Evolutionary conservation across 768 basidiomycete species (phyloP).

Genomic region (Kwoniella shandongensis): DNA sequence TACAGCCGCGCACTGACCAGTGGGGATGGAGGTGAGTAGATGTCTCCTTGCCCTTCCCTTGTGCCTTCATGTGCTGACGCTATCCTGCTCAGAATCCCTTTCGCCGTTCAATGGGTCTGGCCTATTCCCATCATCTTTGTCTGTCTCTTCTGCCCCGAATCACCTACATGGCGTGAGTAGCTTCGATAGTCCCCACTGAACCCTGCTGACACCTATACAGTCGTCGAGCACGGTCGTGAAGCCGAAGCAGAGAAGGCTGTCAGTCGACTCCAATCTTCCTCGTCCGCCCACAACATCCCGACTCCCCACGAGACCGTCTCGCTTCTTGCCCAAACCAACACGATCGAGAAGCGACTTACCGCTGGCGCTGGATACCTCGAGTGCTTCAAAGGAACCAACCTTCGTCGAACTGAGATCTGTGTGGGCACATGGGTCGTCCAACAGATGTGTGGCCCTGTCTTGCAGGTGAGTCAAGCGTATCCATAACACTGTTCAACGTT

Average conservation of each 20-base stretch:
- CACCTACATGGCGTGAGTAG: constrained; percentile 33
- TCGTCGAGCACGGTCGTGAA: constrained; percentile 28
- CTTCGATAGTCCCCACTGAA: too few species aligned
- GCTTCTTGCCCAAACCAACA: constrained; percentile 42
- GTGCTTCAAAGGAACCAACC: constrained; percentile 39
- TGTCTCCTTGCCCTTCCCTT: neutral
- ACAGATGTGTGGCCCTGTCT: constrained; percentile 21
- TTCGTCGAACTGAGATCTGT: constrained; percentile 45
- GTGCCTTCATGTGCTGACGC: constrained; percentile 8
- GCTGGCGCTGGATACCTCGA: constrained; percentile 33
- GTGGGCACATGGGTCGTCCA: constrained; percentile 25
- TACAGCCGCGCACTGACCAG: constrained; percentile 6
- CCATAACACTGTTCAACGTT: neutral
- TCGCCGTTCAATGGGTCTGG: constrained; percentile 45
- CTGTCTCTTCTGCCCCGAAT: constrained; percentile 35
- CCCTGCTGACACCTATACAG: too few species aligned
- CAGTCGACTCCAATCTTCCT: constrained; percentile 4
- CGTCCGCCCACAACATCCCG: neutral
- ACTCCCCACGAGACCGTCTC: constrained; percentile 11
- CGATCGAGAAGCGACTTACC: constrained; percentile 31
- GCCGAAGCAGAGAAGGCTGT: constrained; percentile 30
- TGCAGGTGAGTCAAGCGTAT: neutral
- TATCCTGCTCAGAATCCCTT: constrained; percentile 9
- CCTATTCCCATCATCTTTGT: constrained; percentile 25
- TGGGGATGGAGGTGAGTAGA: constrained; percentile 11